Percentiles rank a stretch among this genome's conserved stretches.
Conservation (phyloP, 2,329 filamentous ascomycete species). For the Fonsecaea monophora region DNA sequence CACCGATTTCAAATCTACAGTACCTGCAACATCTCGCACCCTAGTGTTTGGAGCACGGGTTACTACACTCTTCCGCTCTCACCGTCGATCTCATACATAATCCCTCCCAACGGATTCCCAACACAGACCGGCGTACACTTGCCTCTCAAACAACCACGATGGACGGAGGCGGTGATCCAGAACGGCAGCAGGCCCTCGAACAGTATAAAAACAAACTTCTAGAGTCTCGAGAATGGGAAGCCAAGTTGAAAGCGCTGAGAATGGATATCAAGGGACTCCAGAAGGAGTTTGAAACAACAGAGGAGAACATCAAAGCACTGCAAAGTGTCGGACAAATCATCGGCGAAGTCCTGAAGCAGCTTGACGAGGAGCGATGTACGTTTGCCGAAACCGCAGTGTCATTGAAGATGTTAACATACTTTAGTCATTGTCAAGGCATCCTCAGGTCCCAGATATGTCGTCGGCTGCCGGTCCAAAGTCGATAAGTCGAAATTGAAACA, state of each 20-base stretch:
- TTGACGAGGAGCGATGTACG: slow-evolving; percentile 98
- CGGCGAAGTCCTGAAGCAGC: slow-evolving; percentile 96
- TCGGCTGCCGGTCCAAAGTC: slow-evolving; percentile 97
- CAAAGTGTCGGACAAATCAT: slow-evolving; percentile 99
- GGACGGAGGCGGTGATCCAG: slow-evolving; percentile 54
- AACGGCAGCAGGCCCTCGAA: slow-evolving; percentile 72
- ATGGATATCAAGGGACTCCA: slow-evolving; percentile 95
- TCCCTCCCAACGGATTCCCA: not conserved
- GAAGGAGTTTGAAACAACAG: slow-evolving; percentile 93
- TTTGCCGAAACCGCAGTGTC: slow-evolving; percentile 32
- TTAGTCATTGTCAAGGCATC: slow-evolving; percentile 98
- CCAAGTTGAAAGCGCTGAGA: slow-evolving; percentile 91
- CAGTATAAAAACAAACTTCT: slow-evolving; percentile 82
- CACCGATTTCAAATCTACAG: slow-evolving; percentile 11
- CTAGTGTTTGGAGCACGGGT: not conserved
- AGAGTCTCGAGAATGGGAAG: slow-evolving; percentile 98
- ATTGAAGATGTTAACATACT: slow-evolving; percentile 11
- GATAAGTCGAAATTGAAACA: slow-evolving; percentile 98
- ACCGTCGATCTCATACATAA: not conserved
- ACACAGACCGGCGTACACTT: not conserved
- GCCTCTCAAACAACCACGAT: slow-evolving; percentile 31
- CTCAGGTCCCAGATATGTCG: slow-evolving; percentile 94
- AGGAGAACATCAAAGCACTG: slow-evolving; percentile 99
- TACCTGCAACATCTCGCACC: slow-evolving; percentile 2
- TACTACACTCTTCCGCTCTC: not conserved